Base-by-base conservation (phyloP, 164 flowering plant genomes). In the Magnolia kwangsiensis region DNA sequence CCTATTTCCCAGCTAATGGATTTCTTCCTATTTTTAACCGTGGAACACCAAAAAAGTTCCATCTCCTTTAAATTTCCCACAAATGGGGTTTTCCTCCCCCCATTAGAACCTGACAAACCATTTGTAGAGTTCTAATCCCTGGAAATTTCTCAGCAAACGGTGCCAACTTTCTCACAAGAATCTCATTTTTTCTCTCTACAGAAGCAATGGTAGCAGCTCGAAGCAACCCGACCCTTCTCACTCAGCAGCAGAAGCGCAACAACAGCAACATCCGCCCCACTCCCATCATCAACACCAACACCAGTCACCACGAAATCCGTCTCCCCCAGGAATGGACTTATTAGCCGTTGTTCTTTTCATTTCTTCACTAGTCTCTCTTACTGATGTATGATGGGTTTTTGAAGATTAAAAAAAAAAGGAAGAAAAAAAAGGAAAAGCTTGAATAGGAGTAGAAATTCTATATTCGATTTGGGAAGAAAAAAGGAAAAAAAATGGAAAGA, bases 281-380 rank as follows among this genome's bases (percentile, higher is more conserved):
- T 71, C 78, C 64, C 78, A 72, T 13, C 61, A 55, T 55, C 13
- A 55, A 55, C 61, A 65, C 50, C 11, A 24, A 74, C 10, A 7
- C 72, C 16, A 63, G 78, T 75, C 86, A 69, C 74, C 82, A 80
- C 18, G 97, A 87, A 78, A 73, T 90, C 70, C 80, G 85, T 31
- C 85, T 92, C 0, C 97, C 97, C 13, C 90, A 86, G 71, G 97
- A 92, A 51, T 92, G 97, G 97, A 90, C 94, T 10, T 92, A 92
- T 66, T 92, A 83, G 87, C 76, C 20, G 61, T 37, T 51, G 24
- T 49, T 29, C 70, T 21, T 11, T 21, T 65, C 6, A 14, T 51
- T 55, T 55, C 78, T 71, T 23, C 74, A n/a, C 16, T 64, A 24
- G 11, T 64, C 69, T 16, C 69, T 18, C 16, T 63, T 21, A 55